These are phyloP conservation scores for Pseudogymnoascus sp. DNA, from an alignment of 2,329 filamentous ascomycete genomes.

Conservation along the genomic window DNA sequence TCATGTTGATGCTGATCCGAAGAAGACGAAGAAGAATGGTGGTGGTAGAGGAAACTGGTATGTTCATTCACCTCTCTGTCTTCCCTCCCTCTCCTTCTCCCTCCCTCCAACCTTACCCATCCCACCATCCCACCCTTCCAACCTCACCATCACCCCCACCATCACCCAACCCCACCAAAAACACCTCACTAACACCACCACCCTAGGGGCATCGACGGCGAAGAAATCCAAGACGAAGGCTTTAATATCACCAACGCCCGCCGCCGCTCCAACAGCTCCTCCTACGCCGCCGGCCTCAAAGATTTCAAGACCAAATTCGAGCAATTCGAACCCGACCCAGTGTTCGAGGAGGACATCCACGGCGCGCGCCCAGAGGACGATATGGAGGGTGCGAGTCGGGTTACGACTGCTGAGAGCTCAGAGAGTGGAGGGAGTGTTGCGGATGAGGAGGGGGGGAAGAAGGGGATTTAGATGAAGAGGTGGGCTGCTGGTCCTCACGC, in stretches of 20 bases:
- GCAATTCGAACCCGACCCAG: slow-evolving; percentile 77
- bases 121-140: no score
- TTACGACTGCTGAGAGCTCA: slow-evolving; percentile 28
- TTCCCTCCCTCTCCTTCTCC: neutral
- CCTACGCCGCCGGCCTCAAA: slow-evolving; percentile 59
- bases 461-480: slow-evolving; percentile 35
- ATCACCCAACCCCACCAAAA: neutral
- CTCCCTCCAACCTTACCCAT: no score
- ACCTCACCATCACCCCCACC: no score
- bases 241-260: slow-evolving; percentile 82
- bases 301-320: slow-evolving; percentile 98
- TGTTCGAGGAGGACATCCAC: slow-evolving; percentile 83
- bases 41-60: slow-evolving; percentile 93
- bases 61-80: slow-evolving; percentile 31
- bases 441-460: slow-evolving; percentile 36
- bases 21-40: slow-evolving; percentile 95
- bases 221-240: slow-evolving; percentile 75
- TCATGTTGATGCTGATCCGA: slow-evolving; percentile 73
- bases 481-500: neutral
- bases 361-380: slow-evolving; percentile 44
- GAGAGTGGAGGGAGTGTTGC: slow-evolving; percentile 24
- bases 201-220: slow-evolving; percentile 71
- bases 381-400: slow-evolving; percentile 25
- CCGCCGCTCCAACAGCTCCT: slow-evolving; percentile 88
- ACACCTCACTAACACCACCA: slow-evolving; percentile 16